Evolutionary conservation across 2,329 filamentous ascomycete genomes (phyloP).

Genomic region (Trichoderma simmonsii): DNA sequence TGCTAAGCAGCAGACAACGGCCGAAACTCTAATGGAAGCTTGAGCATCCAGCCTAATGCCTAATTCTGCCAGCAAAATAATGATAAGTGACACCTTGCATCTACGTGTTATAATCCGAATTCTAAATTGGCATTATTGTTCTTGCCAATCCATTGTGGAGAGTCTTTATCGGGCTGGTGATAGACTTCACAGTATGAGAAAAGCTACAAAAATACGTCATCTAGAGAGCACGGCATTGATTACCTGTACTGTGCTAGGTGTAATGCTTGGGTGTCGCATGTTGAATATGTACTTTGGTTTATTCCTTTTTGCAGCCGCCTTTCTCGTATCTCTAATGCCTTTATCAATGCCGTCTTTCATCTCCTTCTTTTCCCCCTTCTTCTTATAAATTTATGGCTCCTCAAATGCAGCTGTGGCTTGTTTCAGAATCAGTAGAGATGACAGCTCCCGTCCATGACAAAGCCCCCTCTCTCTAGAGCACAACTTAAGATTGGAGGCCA

Average conservation of each 20-base stretch:
- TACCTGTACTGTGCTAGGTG: background rate
- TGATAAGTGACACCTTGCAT: background rate
- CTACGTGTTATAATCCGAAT: background rate
- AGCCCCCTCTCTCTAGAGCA: background rate
- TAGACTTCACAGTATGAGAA: background rate
- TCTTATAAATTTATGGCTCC: background rate
- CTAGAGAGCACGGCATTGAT: background rate
- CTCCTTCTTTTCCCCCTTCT: background rate
- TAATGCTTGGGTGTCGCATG: background rate
- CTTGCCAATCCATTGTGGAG: background rate
- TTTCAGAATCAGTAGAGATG: background rate
- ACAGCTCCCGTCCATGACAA: background rate
- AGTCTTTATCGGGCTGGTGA: background rate
- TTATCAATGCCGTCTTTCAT: background rate
- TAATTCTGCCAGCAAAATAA: background rate
- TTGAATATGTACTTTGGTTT: background rate
- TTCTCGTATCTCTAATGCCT: background rate
- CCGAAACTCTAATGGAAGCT: background rate
- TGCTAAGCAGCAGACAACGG: background rate
- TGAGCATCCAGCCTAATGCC: background rate
- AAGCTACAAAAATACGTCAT: background rate
- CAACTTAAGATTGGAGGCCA: background rate
- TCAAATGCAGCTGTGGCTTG: background rate
- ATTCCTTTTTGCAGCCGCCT: background rate
- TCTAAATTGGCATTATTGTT: background rate